phyloP scores from a whole-genome alignment of 331 rosid species.

The Quercus phellos region DNA sequence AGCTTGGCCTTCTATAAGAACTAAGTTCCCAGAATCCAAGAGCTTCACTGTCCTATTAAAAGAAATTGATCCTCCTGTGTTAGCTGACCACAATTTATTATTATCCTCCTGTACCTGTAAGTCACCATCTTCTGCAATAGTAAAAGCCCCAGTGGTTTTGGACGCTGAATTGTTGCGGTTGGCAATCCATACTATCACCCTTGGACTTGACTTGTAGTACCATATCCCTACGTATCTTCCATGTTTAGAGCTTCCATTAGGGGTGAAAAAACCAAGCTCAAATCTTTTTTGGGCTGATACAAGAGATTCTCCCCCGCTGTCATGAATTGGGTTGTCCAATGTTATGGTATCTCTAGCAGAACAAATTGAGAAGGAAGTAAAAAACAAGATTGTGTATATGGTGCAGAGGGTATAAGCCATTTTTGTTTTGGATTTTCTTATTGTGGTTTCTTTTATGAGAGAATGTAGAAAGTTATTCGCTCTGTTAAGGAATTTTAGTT shows the following conservation, averaged over 20 bases:
- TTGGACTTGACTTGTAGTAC: slow-evolving; percentile 25
- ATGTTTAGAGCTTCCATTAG: neutral
- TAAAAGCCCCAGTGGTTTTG: slow-evolving; percentile 26
- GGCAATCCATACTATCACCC: slow-evolving; percentile 60
- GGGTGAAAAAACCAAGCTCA: slow-evolving; percentile 43
- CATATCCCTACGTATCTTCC: slow-evolving; percentile 48
- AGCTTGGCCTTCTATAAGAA: slow-evolving; percentile 8
- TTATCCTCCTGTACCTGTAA: slow-evolving; percentile 22
- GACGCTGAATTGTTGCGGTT: slow-evolving; percentile 34
- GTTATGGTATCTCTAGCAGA: slow-evolving; percentile 15
- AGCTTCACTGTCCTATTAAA: slow-evolving; percentile 23
- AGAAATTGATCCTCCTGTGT: neutral
- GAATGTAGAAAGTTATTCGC: too few relatives aligned
- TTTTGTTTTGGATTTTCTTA: too few relatives aligned
- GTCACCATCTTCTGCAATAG: neutral
- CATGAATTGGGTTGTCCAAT: neutral
- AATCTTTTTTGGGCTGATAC: slow-evolving; percentile 31
- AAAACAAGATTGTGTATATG: neutral
- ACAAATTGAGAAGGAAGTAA: neutral
- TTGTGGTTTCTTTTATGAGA: too few relatives aligned
- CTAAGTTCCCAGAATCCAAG: slow-evolving; percentile 51
- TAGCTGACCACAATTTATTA: slow-evolving; percentile 29
- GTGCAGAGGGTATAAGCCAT: too few relatives aligned
- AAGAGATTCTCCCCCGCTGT: neutral
- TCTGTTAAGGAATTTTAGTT: too few relatives aligned